Base-by-base conservation (phyloP, 2,329 filamentous ascomycete species). In the Ceratocystis alfenasii region DNA sequence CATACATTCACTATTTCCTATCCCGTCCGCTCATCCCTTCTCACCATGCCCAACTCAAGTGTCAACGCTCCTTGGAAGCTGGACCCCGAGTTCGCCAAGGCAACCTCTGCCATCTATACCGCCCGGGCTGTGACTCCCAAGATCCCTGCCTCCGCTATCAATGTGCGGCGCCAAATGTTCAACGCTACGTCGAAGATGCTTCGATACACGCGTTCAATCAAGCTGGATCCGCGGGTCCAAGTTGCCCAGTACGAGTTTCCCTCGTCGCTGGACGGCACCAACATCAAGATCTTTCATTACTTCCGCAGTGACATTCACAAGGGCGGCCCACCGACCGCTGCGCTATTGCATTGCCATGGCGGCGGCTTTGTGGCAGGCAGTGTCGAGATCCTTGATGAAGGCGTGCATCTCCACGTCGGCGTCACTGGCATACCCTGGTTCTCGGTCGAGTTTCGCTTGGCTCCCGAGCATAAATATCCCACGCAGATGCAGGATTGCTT, bases 401-500 rank as follows among this genome's bases (percentile, higher is more conserved):
- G 71, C 1, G 73, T 73, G 15, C 75, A 75, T 0, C 69, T 70
- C 0, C 74, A 72, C 1, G 60, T 70, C 75, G 1, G 72, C 74
- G 63, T 76, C 78, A 65, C 73, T 3, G 73, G 74, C 1, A 70
- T 78, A 12, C 74, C 73, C 7, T 70, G 76, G 48, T 72, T 76
- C 55, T 71, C 71, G 1, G 71, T 78, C 36, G 76, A 78, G 20
- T 80, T 78, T 70, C 73, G 77, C 3, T 72, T 78, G 2, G 75
- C 77, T 3, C 78, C 78, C 0, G 78, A 79, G 69, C 66, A 76
- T 45, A 73, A 71, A 2, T 74, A 74, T 17, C 76, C 76, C 0
- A 70, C 70, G 0, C 74, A 72, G 0, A 69, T 76, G 0, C 72
- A 75, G 48, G 77, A 79, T 65, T 71, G 71, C 62, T 75, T 75